A percentile compares a stretch with the other conserved stretches of the same genome.
Conservation (phyloP, 306 rosid species). For the Spatholobus suberectus region DNA sequence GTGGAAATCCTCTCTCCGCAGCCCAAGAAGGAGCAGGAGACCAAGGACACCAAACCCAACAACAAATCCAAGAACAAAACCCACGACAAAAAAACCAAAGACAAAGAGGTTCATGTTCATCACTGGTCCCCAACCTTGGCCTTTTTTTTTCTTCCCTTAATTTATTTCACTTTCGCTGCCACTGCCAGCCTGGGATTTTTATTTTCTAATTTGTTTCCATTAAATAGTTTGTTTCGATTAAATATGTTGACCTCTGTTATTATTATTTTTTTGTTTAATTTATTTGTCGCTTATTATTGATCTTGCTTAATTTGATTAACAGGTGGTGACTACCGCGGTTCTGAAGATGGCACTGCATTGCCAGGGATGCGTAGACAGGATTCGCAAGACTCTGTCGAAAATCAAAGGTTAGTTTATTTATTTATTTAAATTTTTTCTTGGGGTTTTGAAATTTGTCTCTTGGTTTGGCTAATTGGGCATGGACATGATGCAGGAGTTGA, state of each 20-base stretch:
- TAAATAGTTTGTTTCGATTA: background rate
- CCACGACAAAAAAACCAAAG: slow-evolving; percentile 55
- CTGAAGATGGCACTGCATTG: slow-evolving; percentile 79
- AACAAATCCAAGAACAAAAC: slow-evolving; percentile 49
- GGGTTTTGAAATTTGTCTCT: background rate
- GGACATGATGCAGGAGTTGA: slow-evolving; percentile 51
- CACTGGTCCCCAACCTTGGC: slow-evolving; percentile 8
- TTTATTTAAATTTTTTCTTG: background rate
- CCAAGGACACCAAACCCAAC: slow-evolving; percentile 38
- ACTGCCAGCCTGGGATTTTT: slow-evolving; percentile 34
- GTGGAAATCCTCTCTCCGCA: slow-evolving; percentile 84
- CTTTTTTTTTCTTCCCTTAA: background rate
- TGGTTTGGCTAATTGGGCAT: background rate
- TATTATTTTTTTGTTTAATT: background rate
- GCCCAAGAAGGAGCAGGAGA: slow-evolving; percentile 62
- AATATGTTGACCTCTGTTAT: background rate
- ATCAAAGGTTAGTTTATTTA: slow-evolving; percentile 60
- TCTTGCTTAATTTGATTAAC: background rate
- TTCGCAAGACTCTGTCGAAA: slow-evolving; percentile 55
- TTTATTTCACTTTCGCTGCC: background rate
- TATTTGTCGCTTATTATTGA: background rate
- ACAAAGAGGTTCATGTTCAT: slow-evolving; percentile 67
- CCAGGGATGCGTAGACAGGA: slow-evolving; percentile 75
- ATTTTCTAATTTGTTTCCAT: background rate
- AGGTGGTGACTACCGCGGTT: slow-evolving; percentile 78